Evolutionary conservation across 164 flowering plant genomes (phyloP).

Genomic region (Stephania cephalantha): DNA sequence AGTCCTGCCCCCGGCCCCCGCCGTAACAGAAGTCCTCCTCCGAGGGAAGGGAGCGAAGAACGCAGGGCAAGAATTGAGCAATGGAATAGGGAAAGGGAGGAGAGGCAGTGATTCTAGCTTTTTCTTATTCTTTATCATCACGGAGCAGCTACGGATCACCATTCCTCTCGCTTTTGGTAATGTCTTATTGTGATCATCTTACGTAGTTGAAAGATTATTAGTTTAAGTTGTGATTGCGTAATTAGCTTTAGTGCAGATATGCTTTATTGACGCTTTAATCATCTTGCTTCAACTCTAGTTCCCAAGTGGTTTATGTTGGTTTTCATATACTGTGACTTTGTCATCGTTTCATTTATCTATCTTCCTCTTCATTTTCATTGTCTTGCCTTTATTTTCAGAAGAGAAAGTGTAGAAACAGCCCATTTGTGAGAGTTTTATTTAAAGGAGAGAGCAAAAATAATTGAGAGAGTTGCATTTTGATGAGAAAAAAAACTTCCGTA

Average conservation of each 20-base stretch:
- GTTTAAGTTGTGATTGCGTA: neutral
- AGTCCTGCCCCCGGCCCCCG: constrained; percentile 14
- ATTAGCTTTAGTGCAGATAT: neutral
- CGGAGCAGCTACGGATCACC: too few relatives aligned
- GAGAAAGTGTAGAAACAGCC: neutral
- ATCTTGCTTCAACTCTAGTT: neutral
- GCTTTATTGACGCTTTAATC: neutral
- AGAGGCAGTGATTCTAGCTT: constrained; percentile 21
- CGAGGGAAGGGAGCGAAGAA: constrained; percentile 69
- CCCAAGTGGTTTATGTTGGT: neutral
- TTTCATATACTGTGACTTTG: neutral
- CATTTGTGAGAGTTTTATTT: neutral
- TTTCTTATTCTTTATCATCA: neutral
- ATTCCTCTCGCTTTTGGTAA: neutral
- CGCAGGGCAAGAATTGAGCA: constrained; percentile 74
- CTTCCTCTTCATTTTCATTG: neutral
- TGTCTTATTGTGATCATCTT: neutral
- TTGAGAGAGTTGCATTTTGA: neutral
- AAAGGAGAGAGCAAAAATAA: neutral
- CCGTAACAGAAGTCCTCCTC: constrained; percentile 40
- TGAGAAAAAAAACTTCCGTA: neutral
- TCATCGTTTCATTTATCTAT: neutral
- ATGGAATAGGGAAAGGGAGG: constrained; percentile 74
- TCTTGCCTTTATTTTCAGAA: neutral
- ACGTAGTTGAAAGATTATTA: neutral